Evolutionary conservation across 257 asterid genomes (phyloP).

Genomic region (Solanum dulcamara): DNA sequence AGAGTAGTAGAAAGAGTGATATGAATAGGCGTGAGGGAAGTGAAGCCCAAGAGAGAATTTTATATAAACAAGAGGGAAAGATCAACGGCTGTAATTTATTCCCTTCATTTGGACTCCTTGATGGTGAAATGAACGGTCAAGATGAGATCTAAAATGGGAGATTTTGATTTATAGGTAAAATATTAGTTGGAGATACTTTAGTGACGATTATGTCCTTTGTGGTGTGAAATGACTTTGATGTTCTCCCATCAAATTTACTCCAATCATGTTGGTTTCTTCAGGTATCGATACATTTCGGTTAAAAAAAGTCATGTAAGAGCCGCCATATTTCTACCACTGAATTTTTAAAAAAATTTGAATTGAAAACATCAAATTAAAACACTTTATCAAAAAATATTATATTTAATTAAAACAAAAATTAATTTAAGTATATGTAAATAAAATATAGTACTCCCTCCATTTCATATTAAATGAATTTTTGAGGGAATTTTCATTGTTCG

Average conservation of each 20-base stretch:
- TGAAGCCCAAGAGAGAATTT: slow-evolving; percentile 13
- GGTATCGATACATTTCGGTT: background rate
- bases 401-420: background rate
- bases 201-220: background rate
- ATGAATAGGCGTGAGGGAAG: background rate
- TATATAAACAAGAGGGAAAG: slow-evolving; percentile 18
- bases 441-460: too few species aligned
- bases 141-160: slow-evolving; percentile 10
- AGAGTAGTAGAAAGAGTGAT: background rate
- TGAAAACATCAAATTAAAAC: background rate
- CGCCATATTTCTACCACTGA: background rate
- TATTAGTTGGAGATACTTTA: background rate
- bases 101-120: slow-evolving; percentile 19
- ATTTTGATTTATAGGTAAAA: background rate
- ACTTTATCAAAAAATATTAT: background rate
- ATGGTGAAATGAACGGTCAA: slow-evolving; percentile 3
- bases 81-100: slow-evolving; percentile 33
- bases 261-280: background rate
- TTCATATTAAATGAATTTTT: too few species aligned
- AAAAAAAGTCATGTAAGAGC: background rate
- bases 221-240: background rate
- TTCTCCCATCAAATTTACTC: background rate
- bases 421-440: too few species aligned
- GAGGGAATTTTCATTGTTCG: too few species aligned
- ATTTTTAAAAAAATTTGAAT: too few species aligned